phyloP scores from a whole-genome alignment of 495 filamentous ascomycete genomes.

The Cercophora sp. region DNA sequence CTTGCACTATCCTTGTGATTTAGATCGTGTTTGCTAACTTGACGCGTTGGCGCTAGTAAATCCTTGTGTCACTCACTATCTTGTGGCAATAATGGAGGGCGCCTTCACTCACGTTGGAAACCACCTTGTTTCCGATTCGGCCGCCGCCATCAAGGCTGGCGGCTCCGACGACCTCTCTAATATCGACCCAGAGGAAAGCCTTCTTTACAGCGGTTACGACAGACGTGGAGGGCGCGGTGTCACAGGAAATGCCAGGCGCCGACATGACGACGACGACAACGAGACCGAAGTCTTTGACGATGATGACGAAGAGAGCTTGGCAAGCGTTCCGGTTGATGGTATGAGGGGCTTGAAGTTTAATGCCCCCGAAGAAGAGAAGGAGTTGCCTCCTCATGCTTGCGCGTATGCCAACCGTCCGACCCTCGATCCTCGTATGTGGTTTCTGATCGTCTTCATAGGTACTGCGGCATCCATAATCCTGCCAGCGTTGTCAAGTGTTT shows the following conservation, averaged over 20 bases:
- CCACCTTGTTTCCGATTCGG: constrained; percentile 70
- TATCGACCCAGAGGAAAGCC: constrained; percentile 71
- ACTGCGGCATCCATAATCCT: constrained; percentile 96
- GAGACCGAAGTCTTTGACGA: constrained; percentile 83
- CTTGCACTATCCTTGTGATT: too few relatives aligned
- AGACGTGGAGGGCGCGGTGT: constrained; percentile 54
- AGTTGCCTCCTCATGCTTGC: constrained; percentile 93
- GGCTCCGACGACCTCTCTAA: constrained; percentile 57
- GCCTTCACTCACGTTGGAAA: constrained; percentile 84
- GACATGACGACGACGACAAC: constrained; percentile 79
- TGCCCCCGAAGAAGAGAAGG: constrained; percentile 75
- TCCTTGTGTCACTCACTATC: constrained; percentile 10
- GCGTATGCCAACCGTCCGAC: constrained; percentile 58
- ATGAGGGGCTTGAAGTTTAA: constrained; percentile 62
- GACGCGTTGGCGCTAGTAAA: constrained; percentile 10
- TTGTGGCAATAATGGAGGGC: constrained; percentile 84
- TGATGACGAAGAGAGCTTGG: constrained; percentile 87
- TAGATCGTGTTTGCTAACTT: constrained; percentile 6
- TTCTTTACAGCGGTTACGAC: constrained; percentile 63
- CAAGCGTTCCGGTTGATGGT: constrained; percentile 77
- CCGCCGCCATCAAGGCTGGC: constrained; percentile 68
- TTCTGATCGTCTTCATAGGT: constrained; percentile 48
- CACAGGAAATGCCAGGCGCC: constrained; percentile 46
- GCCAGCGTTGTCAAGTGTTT: constrained; percentile 95
- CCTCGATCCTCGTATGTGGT: not conserved